Percentiles rank a stretch among this genome's conserved stretches.
Evolutionary conservation across 2,329 filamentous ascomycete species (phyloP).

Genomic region (Davidsoniella virescens): DNA sequence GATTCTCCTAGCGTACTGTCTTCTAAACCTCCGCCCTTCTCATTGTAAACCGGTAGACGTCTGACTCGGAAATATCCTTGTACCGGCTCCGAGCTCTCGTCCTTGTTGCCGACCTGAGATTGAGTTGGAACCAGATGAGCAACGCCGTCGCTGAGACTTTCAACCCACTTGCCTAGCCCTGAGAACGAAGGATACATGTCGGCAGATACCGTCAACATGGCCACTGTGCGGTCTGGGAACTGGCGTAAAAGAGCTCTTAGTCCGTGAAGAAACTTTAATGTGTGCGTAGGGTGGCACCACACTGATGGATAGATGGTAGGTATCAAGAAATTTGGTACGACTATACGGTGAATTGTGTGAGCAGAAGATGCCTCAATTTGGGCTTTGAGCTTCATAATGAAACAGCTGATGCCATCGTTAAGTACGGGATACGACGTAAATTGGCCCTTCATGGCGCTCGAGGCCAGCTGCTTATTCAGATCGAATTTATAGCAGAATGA

Average conservation of each 20-base stretch:
- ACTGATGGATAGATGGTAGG: constrained; percentile 66
- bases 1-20: constrained; percentile 60
- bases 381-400: constrained; percentile 42
- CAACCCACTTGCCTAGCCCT: constrained; percentile 71
- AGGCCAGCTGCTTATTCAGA: constrained; percentile 45
- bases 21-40: constrained; percentile 66
- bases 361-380: constrained; percentile 41
- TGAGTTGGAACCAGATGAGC: constrained; percentile 44
- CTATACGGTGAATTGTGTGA: constrained; percentile 56
- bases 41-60: constrained; percentile 68
- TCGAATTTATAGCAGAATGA: constrained; percentile 61
- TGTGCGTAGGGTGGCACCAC: constrained; percentile 50
- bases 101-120: constrained; percentile 9
- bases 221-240: constrained; percentile 48
- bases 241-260: constrained; percentile 59
- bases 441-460: constrained; percentile 31
- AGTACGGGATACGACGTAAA: constrained; percentile 24
- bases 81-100: constrained; percentile 7
- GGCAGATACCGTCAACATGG: constrained; percentile 61
- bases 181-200: constrained; percentile 61
- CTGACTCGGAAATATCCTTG: constrained; percentile 74
- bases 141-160: constrained; percentile 70
- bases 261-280: constrained; percentile 68
- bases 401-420: constrained; percentile 23
- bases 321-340: constrained; percentile 73